phyloP scores from a whole-genome alignment of 352 stramenopile genomes.

The Globisporangium ultimum region DNA sequence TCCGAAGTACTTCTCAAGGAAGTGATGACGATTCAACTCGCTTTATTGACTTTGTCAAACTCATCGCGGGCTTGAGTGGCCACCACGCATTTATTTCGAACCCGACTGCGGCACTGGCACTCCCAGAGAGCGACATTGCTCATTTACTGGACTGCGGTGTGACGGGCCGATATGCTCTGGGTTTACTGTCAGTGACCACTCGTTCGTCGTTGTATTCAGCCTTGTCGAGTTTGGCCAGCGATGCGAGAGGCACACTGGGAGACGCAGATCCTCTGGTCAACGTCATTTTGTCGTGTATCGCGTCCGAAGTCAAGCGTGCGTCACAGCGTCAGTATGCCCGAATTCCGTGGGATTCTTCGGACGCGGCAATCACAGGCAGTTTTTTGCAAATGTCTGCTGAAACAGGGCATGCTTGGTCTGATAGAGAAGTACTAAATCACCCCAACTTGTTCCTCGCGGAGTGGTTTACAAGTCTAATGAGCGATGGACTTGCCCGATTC shows the following conservation, averaged over 20 bases:
- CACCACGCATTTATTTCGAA: constrained; percentile 30
- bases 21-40: constrained; percentile 35
- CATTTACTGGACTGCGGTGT: constrained; percentile 57
- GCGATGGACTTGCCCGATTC: constrained; percentile 48
- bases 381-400: constrained; percentile 73
- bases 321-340: constrained; percentile 77
- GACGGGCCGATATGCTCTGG: constrained; percentile 49
- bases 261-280: constrained; percentile 36
- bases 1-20: neutral
- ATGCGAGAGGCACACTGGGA: constrained; percentile 9
- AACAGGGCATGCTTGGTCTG: constrained; percentile 68
- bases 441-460: constrained; percentile 86
- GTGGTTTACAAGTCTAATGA: constrained; percentile 77
- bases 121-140: constrained; percentile 38
- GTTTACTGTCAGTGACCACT: constrained; percentile 45
- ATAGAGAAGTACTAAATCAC: constrained; percentile 78
- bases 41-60: constrained; percentile 84
- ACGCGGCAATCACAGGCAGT: constrained; percentile 63
- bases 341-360: constrained; percentile 79
- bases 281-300: constrained; percentile 59
- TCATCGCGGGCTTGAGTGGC: constrained; percentile 69
- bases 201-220: constrained; percentile 41
- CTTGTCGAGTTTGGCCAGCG: constrained; percentile 14
- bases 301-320: constrained; percentile 55
- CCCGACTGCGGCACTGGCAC: constrained; percentile 20